Percentiles rank a stretch among this genome's conserved stretches.
phyloP scores from a whole-genome alignment of 129 eudicot species.

The Pittosporum tobira region DNA sequence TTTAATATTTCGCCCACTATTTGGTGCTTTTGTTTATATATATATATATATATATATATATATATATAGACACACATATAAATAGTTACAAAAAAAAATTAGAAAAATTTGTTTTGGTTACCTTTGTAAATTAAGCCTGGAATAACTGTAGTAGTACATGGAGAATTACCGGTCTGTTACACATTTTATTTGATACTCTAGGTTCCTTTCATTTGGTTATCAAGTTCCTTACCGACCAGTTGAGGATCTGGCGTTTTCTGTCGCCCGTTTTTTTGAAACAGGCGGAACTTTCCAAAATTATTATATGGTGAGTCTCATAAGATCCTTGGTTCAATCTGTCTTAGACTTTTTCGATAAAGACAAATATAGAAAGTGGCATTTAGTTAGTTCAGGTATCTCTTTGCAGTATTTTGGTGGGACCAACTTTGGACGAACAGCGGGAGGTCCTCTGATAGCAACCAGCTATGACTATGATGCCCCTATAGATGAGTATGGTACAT shows the following conservation, averaged over 20 bases:
- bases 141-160: too few relatives aligned
- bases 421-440: slow-evolving; percentile 80
- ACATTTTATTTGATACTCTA: slow-evolving; percentile 8
- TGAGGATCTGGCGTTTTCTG: slow-evolving; percentile 75
- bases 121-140: too few relatives aligned
- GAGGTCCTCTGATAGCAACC: slow-evolving; percentile 79
- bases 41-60: too few relatives aligned
- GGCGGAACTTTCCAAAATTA: slow-evolving; percentile 80
- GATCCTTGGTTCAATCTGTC: neutral
- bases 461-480: slow-evolving; percentile 94
- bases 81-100: too few relatives aligned
- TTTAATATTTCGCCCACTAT: slow-evolving; percentile 6
- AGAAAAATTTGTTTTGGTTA: neutral
- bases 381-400: slow-evolving; percentile 1
- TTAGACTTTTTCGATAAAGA: neutral
- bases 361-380: neutral
- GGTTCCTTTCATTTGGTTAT: slow-evolving; percentile 84
- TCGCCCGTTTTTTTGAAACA: slow-evolving; percentile 61
- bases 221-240: slow-evolving; percentile 72
- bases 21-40: too few relatives aligned
- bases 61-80: too few relatives aligned
- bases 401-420: slow-evolving; percentile 82
- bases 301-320: slow-evolving; percentile 49
- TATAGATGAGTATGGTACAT: slow-evolving; percentile 67
- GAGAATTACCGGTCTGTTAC: neutral